phyloP scores from a whole-genome alignment of 495 filamentous ascomycete species.

The Copromyces sp. region DNA sequence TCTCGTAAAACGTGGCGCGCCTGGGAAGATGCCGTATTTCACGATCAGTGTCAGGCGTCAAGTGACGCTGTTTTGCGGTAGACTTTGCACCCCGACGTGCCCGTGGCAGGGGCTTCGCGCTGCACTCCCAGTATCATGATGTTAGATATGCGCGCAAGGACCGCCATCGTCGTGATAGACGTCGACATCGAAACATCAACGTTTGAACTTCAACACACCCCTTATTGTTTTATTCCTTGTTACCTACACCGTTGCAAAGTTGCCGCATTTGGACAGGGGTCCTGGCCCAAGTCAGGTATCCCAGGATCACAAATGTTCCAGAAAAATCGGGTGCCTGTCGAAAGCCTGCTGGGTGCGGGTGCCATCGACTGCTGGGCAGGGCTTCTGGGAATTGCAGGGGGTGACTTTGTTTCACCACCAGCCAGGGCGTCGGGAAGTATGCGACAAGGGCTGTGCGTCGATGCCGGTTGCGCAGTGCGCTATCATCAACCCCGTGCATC shows the following conservation, averaged over 20 bases:
- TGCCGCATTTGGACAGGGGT: neutral
- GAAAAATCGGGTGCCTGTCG: constrained; percentile 24
- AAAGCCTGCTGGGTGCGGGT: constrained; percentile 21
- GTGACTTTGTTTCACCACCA: constrained; percentile 29
- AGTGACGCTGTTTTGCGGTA: neutral
- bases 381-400: constrained; percentile 27
- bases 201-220: neutral
- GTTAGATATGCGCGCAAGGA: neutral
- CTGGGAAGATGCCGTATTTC: neutral
- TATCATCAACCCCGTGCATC: constrained; percentile 6
- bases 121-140: neutral
- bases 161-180: neutral
- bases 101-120: neutral
- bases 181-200: neutral
- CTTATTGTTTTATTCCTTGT: neutral
- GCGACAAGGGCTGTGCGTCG: constrained; percentile 22
- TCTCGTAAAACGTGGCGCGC: neutral
- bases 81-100: neutral
- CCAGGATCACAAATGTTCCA: constrained; percentile 26
- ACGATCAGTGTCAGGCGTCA: neutral
- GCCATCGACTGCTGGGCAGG: constrained; percentile 8
- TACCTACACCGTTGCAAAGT: neutral
- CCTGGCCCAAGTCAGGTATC: constrained; percentile 2
- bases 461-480: constrained; percentile 19
- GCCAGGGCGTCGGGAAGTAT: constrained; percentile 24